Percentiles rank a stretch among this genome's conserved stretches.
Conservation (phyloP, 768 basidiomycete species). For the Tylopilus sp. region DNA sequence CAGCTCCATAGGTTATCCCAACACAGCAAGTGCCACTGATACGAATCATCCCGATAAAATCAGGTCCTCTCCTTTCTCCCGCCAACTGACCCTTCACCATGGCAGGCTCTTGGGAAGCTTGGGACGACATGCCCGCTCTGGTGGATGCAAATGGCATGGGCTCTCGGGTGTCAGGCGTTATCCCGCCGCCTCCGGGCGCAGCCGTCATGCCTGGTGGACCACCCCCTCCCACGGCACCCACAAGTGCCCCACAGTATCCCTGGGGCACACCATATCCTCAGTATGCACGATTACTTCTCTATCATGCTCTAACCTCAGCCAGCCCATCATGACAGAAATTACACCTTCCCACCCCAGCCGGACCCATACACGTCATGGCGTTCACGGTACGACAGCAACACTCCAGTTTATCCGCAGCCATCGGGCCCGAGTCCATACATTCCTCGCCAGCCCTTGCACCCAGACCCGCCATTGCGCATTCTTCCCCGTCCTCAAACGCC, state of each 20-base stretch:
- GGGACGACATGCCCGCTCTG: slow-evolving; percentile 26
- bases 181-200: slow-evolving; percentile 27
- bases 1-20: slow-evolving; percentile 7
- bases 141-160: slow-evolving; percentile 16
- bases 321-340: not conserved
- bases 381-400: not conserved
- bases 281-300: slow-evolving; percentile 6
- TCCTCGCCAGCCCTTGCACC: slow-evolving; percentile 18
- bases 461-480: slow-evolving; percentile 11
- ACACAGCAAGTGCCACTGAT: slow-evolving; percentile 17
- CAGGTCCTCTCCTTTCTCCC: not conserved
- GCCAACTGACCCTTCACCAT: slow-evolving; percentile 11
- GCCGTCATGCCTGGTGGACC: slow-evolving; percentile 10
- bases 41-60: slow-evolving; percentile 18
- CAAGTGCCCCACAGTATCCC: slow-evolving; percentile 5
- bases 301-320: not conserved
- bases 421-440: slow-evolving; percentile 31
- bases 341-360: slow-evolving; percentile 14
- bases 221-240: slow-evolving; percentile 8
- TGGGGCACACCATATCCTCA: slow-evolving; percentile 16
- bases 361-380: slow-evolving; percentile 11
- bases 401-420: slow-evolving; percentile 12
- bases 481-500: slow-evolving; percentile 1
- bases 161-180: slow-evolving; percentile 6
- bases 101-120: slow-evolving; percentile 10